Conservation (phyloP, 2,329 filamentous ascomycete species). For the Trichoderma sp. region DNA sequence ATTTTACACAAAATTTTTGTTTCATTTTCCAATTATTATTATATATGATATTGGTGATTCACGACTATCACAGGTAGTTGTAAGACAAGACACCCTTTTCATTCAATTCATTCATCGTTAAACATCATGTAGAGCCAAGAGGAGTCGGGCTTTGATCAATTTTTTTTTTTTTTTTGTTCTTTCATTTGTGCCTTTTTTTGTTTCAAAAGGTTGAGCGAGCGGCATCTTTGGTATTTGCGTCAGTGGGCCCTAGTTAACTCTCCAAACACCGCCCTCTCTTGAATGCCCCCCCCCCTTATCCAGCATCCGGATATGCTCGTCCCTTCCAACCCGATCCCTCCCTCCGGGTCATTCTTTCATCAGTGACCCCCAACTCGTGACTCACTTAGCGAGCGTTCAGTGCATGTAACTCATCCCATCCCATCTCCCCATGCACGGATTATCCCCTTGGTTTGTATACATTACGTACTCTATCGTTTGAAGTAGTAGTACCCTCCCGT, state of each 20-base stretch:
- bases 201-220: constrained; percentile 35
- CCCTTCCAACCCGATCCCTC: not conserved
- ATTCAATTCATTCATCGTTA: not conserved
- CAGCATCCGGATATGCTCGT: not conserved
- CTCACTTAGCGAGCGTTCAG: constrained; percentile 35
- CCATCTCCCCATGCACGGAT: constrained; percentile 34
- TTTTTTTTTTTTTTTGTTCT: constrained; percentile 24
- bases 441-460: constrained; percentile 38
- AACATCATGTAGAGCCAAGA: not conserved
- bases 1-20: not conserved
- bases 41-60: too few species aligned
- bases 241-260: constrained; percentile 25
- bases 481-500: constrained; percentile 23
- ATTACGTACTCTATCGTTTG: constrained; percentile 39
- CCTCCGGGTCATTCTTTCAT: not conserved
- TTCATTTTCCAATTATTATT: not conserved
- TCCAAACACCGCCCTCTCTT: constrained; percentile 11
- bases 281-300: not conserved
- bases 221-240: constrained; percentile 39
- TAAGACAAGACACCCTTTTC: not conserved
- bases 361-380: constrained; percentile 26
- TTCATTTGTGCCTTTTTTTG: constrained; percentile 28
- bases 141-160: constrained; percentile 2
- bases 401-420: constrained; percentile 28
- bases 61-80: not conserved